Percentiles rank a stretch among this genome's conserved stretches.
These are phyloP conservation scores for Pestalotiopsis sp. DNA, from an alignment of 2,329 filamentous ascomycete species.

Conservation along the genomic window DNA sequence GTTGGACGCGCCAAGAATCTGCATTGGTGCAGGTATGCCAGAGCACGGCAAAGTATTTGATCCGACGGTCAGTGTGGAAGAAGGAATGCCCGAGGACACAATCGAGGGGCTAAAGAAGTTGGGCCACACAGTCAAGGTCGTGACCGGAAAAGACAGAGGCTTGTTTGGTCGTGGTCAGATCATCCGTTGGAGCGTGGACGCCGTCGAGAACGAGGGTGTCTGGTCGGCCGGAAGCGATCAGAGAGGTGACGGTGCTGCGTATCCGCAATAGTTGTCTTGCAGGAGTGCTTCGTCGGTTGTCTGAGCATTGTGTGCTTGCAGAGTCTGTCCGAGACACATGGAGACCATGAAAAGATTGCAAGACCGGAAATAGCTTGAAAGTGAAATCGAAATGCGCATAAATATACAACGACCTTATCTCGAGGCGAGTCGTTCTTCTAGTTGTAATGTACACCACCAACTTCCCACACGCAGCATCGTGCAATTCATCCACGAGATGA, in stretches of 20 bases:
- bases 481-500: background rate
- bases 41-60: slow-evolving; percentile 60
- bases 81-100: slow-evolving; percentile 73
- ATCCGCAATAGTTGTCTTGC: slow-evolving; percentile 47
- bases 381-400: background rate
- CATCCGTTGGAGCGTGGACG: slow-evolving; percentile 75
- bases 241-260: slow-evolving; percentile 78
- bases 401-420: background rate
- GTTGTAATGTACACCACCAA: slow-evolving; percentile 17
- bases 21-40: slow-evolving; percentile 76
- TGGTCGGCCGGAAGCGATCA: slow-evolving; percentile 91
- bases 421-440: slow-evolving; percentile 25
- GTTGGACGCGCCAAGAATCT: slow-evolving; percentile 88
- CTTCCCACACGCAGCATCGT: background rate
- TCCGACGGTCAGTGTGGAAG: slow-evolving; percentile 76
- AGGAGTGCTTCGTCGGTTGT: background rate
- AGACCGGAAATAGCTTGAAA: background rate
- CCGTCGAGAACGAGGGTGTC: slow-evolving; percentile 67
- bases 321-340: background rate
- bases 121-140: slow-evolving; percentile 74
- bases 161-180: slow-evolving; percentile 88
- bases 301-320: background rate
- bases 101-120: slow-evolving; percentile 67
- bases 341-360: background rate
- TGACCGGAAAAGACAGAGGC: slow-evolving; percentile 66